Evolutionary conservation across 2,329 filamentous ascomycete species (phyloP), one percentile per base, ranked within the genome.

Genomic region (Pyrenophora seminiperda): DNA sequence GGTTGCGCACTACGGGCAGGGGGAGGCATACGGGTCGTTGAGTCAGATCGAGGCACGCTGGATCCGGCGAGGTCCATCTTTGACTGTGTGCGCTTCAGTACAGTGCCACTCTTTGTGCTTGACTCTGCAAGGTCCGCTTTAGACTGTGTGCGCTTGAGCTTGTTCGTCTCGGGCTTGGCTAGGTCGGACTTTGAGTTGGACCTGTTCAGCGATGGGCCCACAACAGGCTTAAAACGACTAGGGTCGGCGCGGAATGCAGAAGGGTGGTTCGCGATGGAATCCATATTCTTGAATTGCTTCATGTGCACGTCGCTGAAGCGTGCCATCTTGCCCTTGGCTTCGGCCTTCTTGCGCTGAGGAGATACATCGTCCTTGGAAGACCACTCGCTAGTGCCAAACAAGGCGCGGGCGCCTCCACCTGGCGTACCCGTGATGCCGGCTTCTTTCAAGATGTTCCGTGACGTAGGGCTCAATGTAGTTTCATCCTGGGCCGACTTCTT

Each of bases 241-340:
- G 79, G 74, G 52, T 83, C 79, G 17, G 81, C 81, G 54, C 90
- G 82, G 76, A 87, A 94, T 13, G 87, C 83, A 9, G 92, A 96
- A 7, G 91, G 81, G 70, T 97, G 92, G 55, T 87, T 87, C 34
- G 85, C 90, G 67, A 97, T 97, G 2, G 92, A 97, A 70, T 96
- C 91, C 93, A 97, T 97, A 79, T 96, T 97, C 75, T 90, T 90
- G 77, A 97, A 97, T 66, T 93, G 84, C 41, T 87, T 85, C 83
- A 90, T 88, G 71, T 97, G 93, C 30, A 84, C 86, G 56, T 91
- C 87, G 69, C 90, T 96, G 75, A 87, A 97, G 37, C 93, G 87
- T 40, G 86, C 79, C 41, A 84, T 82, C 70, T 87, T 92, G 61
- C 90, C 86, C 75, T 87, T 95, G 10, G 92, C 85, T 59, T 85